Evolutionary conservation across 2,329 filamentous ascomycete species (phyloP).

Genomic region (Orbilia quercus): DNA sequence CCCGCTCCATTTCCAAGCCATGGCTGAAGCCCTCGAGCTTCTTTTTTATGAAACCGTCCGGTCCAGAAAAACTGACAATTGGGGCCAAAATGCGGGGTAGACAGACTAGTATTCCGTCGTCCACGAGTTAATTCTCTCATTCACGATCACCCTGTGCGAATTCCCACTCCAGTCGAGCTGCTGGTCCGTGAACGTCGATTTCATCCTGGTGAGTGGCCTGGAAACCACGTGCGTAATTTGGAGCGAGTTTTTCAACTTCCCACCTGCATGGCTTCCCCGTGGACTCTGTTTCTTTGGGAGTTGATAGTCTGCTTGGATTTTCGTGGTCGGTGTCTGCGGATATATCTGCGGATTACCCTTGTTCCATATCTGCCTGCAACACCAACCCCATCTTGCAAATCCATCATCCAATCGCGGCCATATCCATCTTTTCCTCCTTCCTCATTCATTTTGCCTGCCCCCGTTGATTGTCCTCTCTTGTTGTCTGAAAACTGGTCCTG

Average conservation of each 20-base stretch:
- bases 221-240: slow-evolving; percentile 41
- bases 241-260: slow-evolving; percentile 11
- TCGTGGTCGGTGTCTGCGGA: not conserved
- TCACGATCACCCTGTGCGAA: slow-evolving; percentile 43
- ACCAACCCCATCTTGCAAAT: not conserved
- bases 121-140: slow-evolving; percentile 51
- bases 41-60: slow-evolving; percentile 13
- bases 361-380: not conserved
- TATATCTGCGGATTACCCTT: not conserved
- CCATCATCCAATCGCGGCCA: too few species aligned
- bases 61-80: slow-evolving; percentile 55
- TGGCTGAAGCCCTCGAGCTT: slow-evolving; percentile 11
- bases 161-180: slow-evolving; percentile 40
- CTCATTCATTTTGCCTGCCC: not conserved
- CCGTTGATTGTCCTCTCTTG: slow-evolving; percentile 14
- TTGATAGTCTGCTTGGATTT: not conserved
- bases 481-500: too few species aligned
- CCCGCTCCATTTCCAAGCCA: slow-evolving; percentile 9
- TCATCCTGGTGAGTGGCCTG: slow-evolving; percentile 50
- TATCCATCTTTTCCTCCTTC: slow-evolving; percentile 9
- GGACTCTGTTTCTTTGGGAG: not conserved
- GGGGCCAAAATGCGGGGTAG: slow-evolving; percentile 56
- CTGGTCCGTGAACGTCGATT: slow-evolving; percentile 56
- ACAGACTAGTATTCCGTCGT: slow-evolving; percentile 24
- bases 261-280: not conserved